Base-by-base conservation (phyloP, 805 yeast species). In the Ogataea nonfermentans region DNA sequence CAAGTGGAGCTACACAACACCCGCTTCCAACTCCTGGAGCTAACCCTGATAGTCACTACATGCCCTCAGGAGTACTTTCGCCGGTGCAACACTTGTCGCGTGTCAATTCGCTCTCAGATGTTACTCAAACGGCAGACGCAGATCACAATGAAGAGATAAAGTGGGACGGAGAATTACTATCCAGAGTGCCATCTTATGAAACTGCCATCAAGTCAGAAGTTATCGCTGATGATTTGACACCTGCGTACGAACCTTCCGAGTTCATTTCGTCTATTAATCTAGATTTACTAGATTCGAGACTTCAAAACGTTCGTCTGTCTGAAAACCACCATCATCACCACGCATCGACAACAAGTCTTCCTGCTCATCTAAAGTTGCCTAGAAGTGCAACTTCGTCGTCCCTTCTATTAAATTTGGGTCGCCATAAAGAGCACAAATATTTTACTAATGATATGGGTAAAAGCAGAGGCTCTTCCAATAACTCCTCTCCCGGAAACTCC, bases 111-210 rank as follows among this genome's bases (percentile, higher is more conserved):
- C 72, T 64, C 24, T 48, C 52, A 11, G 63, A 64, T 15, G 37
- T 47, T 9, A 35, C 47, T 2, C 27, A 29, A 9, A 23, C 44
- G 7, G 19, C 35, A 10, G 33, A 35, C 9, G 25, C 26, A 4
- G 29, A 34, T 4, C 40, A 64, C 22, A 22, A 29, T 7, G 46
- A 43, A 3, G 44, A 32, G 8, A 10, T 30, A 12, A 41, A 42
- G 5, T 52, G 56, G 56, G 52, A 48, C 30, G 51, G 47, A 9
- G 37, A 41, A 2, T 36, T 41, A 10, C 38, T 55, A 47, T 79
- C 84, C 14, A 67, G 78, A 34, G 96, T 91, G 6, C 98, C 98
- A 0, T 79, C 95, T 0, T 91, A 91, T 61, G 74, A 73, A 6
- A 81, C 84, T 23, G 97, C 98, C 0, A 62, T 89, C 59, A 76